phyloP scores from a whole-genome alignment of 2,329 filamentous ascomycete genomes.

The Taxawa tesnikishii region DNA sequence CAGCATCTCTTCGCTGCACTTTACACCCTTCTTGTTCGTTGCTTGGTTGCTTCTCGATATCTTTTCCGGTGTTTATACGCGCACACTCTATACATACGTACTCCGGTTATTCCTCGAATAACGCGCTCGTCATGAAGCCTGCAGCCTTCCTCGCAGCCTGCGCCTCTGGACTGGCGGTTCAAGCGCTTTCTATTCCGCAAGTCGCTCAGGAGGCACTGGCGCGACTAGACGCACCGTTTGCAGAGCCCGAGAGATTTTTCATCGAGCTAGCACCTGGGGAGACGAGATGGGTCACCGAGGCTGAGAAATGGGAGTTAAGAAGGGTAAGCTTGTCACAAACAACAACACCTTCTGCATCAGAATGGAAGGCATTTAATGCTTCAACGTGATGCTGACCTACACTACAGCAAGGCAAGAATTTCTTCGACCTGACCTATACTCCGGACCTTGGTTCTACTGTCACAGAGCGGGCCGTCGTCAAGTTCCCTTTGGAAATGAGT shows the following conservation, averaged over 20 bases:
- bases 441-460: slow-evolving; percentile 44
- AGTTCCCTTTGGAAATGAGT: slow-evolving; percentile 54
- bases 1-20: too few relatives aligned
- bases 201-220: slow-evolving; percentile 7
- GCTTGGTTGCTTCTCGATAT: too few relatives aligned
- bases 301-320: slow-evolving; percentile 86
- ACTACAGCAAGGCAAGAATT: slow-evolving; percentile 57
- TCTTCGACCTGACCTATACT: slow-evolving; percentile 87
- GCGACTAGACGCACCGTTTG: slow-evolving; percentile 14
- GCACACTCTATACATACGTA: too few relatives aligned
- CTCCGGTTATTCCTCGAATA: too few relatives aligned
- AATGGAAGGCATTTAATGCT: too few relatives aligned
- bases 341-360: too few relatives aligned
- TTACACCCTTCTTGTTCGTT: too few relatives aligned
- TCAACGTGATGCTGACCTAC: not conserved
- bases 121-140: slow-evolving; percentile 6
- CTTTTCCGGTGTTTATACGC: too few relatives aligned
- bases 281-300: slow-evolving; percentile 79
- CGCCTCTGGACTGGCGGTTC: slow-evolving; percentile 6
- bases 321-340: slow-evolving; percentile 44
- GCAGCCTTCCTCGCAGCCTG: slow-evolving; percentile 6
- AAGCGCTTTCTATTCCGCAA: slow-evolving; percentile 8
- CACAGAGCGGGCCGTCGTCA: slow-evolving; percentile 26
- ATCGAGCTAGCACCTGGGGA: slow-evolving; percentile 78
- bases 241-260: slow-evolving; percentile 46